phyloP scores from a whole-genome alignment of 129 eudicot genomes.

The Pittosporum tobira region DNA sequence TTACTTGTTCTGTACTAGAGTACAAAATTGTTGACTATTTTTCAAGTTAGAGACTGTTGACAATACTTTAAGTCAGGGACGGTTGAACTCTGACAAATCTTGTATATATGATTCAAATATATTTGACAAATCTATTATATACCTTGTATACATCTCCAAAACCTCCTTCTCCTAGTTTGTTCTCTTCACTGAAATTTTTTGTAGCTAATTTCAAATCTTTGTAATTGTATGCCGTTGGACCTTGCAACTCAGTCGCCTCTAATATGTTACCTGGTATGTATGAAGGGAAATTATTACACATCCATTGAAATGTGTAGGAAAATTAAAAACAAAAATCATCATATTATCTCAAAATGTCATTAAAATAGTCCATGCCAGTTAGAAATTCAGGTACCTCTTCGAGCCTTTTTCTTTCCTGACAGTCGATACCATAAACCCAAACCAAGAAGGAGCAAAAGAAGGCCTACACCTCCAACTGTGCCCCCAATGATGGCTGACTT shows the following conservation, averaged over 20 bases:
- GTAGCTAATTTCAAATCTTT: slow-evolving; percentile 60
- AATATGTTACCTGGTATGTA: slow-evolving; percentile 23
- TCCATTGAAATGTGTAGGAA: background rate
- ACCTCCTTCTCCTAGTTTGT: slow-evolving; percentile 75
- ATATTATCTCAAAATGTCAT: background rate
- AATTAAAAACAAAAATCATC: background rate
- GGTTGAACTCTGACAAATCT: background rate
- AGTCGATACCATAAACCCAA: slow-evolving; percentile 27
- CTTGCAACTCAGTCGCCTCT: slow-evolving; percentile 73
- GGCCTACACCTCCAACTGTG: slow-evolving; percentile 56
- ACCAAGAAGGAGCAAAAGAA: slow-evolving; percentile 32
- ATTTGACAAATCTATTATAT: background rate
- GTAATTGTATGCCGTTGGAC: slow-evolving; percentile 51
- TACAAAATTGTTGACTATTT: no score
- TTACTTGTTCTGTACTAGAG: background rate
- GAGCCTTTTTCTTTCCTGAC: slow-evolving; percentile 25
- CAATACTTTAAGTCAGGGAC: background rate
- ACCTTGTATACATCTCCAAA: slow-evolving; percentile 86
- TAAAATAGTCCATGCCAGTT: background rate
- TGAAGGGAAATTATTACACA: background rate
- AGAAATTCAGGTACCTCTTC: slow-evolving; percentile 31
- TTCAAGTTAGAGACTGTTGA: no score
- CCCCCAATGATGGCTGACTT: slow-evolving; percentile 61
- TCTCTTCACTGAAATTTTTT: slow-evolving; percentile 44
- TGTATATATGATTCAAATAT: background rate